Evolutionary conservation across 305 asterid genomes (phyloP).

Genomic region (Fraxinus baroniana): DNA sequence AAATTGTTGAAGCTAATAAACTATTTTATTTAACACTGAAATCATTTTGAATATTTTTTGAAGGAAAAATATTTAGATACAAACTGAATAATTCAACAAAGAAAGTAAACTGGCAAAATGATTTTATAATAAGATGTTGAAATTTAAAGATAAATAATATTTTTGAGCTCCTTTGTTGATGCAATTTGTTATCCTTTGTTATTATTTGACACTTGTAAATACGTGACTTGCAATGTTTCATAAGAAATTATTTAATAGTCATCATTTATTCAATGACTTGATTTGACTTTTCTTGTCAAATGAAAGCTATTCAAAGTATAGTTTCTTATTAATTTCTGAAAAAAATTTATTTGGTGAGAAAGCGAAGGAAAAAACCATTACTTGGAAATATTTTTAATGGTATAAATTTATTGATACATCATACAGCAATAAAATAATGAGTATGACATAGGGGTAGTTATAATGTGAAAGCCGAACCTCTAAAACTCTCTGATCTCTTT

Average conservation of each 20-base stretch:
- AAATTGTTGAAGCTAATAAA: background rate
- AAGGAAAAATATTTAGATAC: background rate
- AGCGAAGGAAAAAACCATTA: background rate
- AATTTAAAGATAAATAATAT: background rate
- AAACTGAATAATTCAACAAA: background rate
- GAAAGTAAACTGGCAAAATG: background rate
- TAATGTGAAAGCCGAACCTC: background rate
- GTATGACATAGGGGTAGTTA: background rate
- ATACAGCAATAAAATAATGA: background rate
- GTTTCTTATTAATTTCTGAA: background rate
- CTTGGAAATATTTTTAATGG: background rate
- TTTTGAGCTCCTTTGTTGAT: background rate
- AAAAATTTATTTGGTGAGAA: background rate
- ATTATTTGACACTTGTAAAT: background rate
- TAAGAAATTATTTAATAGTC: background rate
- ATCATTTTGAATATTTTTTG: background rate
- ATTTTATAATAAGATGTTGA: background rate
- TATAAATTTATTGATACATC: background rate
- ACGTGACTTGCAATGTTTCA: background rate
- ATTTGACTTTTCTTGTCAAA: background rate
- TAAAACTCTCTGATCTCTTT: background rate
- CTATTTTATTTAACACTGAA: background rate
- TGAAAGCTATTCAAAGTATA: background rate
- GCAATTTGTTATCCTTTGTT: background rate
- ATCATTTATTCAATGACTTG: background rate